Base-by-base conservation (phyloP, 441 rosid species). In the Biscutella laevigata region DNA sequence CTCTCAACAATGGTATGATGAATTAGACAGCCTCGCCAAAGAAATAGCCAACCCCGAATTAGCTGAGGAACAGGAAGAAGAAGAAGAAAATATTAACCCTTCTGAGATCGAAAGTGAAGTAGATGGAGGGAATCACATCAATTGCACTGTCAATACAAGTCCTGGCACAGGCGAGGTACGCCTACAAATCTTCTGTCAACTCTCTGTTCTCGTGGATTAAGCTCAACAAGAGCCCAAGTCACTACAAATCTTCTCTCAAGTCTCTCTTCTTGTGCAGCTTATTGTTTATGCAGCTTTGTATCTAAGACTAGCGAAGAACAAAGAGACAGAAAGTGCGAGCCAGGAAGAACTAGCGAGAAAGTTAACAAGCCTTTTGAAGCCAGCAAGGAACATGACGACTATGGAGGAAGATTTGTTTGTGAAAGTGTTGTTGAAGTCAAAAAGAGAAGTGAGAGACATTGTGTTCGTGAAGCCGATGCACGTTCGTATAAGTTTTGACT, bases 141-240 rank as follows among this genome's bases (percentile, higher is more conserved):
- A 77, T 68, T 83, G 84, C 59, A 62, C 71, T 33, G 76, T 88
- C 53, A 81, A 81, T 63, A 73, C 83, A 16, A 84, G 96, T 71
- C 96, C 97, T 19, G 99, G 96, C 44, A 59, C 85, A 38, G 74
- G 96, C 44, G 97, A 94, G 89, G 99, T 94, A 82, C 7, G 45
- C 41, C 36, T 48, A 9, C n/a, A 9, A 50, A 30, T 39, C 34
- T 27, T 6, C 13, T 41, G 35, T 28, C 35, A 25, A 21, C 24
- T 27, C 34, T 37, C 51, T 9, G 12, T 50, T 12, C n/a, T n/a
- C n/a, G n/a, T n/a, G n/a, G n/a, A n/a, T n/a, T n/a, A n/a, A n/a
- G n/a, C 6, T 40, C 14, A 19, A 20, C 4, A 50, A 17, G 20
- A 57, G 59, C 43, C 26, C 17, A 32, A 12, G 2, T n/a, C n/a